phyloP scores from a whole-genome alignment of 148 eudicot genomes.

The Amaranthus cruentus region DNA sequence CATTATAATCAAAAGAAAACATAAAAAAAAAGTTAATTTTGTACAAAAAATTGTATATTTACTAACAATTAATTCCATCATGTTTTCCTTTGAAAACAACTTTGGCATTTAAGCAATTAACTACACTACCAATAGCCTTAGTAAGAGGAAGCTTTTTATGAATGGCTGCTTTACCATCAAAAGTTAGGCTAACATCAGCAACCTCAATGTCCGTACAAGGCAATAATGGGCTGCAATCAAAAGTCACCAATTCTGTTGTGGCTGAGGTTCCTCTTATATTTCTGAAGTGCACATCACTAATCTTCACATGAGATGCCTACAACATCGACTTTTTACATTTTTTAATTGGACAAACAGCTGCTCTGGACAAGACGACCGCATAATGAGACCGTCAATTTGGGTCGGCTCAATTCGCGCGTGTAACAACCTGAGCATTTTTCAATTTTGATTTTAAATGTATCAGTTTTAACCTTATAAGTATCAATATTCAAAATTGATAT shows the following conservation, averaged over 20 bases:
- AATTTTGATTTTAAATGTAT: too few species aligned
- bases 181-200: conserved; percentile 19
- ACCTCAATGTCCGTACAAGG: conserved; percentile 40
- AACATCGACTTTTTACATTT: not conserved
- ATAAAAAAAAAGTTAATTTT: not conserved
- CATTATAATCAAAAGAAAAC: too few species aligned
- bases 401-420: too few species aligned
- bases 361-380: not conserved
- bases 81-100: conserved; percentile 29
- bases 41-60: not conserved
- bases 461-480: too few species aligned
- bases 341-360: not conserved
- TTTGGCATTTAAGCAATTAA: conserved; percentile 30
- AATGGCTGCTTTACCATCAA: conserved; percentile 15
- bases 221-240: conserved; percentile 25
- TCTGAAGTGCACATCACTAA: conserved; percentile 36
- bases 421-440: too few species aligned
- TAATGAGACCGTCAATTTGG: too few species aligned
- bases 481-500: too few species aligned
- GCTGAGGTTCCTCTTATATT: conserved; percentile 39
- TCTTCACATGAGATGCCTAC: conserved; percentile 34
- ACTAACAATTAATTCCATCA: conserved; percentile 24
- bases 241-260: conserved; percentile 18
- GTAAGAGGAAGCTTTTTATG: conserved; percentile 5
- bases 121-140: not conserved